Base-by-base conservation (phyloP, 2,329 filamentous ascomycete species). In the Dactylellina drechsleri region DNA sequence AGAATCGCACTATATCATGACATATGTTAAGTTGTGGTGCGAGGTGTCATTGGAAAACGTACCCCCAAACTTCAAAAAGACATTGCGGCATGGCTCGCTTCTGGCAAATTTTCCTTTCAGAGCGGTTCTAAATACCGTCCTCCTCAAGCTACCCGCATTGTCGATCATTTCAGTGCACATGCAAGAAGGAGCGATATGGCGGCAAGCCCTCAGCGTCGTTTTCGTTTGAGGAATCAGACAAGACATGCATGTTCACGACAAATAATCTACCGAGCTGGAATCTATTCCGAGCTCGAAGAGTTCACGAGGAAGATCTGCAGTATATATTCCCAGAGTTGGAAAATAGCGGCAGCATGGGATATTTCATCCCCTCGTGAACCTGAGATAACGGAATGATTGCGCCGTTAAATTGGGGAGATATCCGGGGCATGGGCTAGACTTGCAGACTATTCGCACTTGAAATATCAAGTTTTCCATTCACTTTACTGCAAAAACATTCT, bases 241-340 rank as follows among this genome's bases (percentile, higher is more conserved):
- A 47, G 13, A 47, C 43, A n/a, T 18, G 43, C 43, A 47, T 47
- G 31, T 36, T 36, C 31, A 36, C 31, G 31, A 36, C 31, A 36
- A 36, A 36, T 5, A 36, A 36, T 7, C 31, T 36, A 36, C 31
- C 31, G 5, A 7, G 6, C 31, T 36, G 31, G 31, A 23, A 23
- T 23, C 23, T 4, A 23, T 23, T 23, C 23, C 23, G 23, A 36
- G 31, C 31, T 36, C 10, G 6, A 36, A 47, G 49, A n/a, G 18
- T 60, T 26, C 54, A 66, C 59, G 18, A 58, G 59, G 20, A 45
- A 43, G 68, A 73, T 73, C 68, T 56, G 56, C 61, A 59, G 36
- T 43, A 43, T 49, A 36, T 26, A 40, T 52, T 49, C 10, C 68
- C 41, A 28, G 18, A 61, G 28, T 28, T n/a, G 53, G 45, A 15